Evolutionary conservation across 1,284 basidiomycete genomes (phyloP).

Genomic region (Sanghuangporus baumii): DNA sequence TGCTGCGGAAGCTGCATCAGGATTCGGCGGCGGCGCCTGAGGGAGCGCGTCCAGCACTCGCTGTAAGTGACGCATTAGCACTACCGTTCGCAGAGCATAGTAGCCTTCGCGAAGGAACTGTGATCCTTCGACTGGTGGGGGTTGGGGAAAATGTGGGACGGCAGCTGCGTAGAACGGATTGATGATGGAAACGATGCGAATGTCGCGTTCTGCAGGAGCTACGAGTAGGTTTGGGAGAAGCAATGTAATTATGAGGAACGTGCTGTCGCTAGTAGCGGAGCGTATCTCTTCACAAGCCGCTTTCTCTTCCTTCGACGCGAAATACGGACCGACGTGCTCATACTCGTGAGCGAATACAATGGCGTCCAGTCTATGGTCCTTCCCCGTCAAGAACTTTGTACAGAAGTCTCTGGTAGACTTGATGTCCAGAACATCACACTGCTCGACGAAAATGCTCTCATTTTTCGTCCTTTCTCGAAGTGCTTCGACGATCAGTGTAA

Average conservation of each 20-base stretch:
- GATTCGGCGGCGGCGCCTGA: slow-evolving; percentile 47
- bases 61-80: slow-evolving; percentile 69
- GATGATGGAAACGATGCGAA: slow-evolving; percentile 74
- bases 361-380: slow-evolving; percentile 64
- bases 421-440: slow-evolving; percentile 62
- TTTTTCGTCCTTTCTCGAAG: slow-evolving; percentile 65
- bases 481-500: slow-evolving; percentile 55
- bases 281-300: slow-evolving; percentile 23
- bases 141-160: slow-evolving; percentile 38
- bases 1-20: slow-evolving; percentile 30
- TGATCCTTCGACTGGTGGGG: slow-evolving; percentile 26
- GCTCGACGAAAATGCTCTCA: slow-evolving; percentile 67
- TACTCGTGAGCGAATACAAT: slow-evolving; percentile 73
- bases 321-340: slow-evolving; percentile 48
- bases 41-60: slow-evolving; percentile 74
- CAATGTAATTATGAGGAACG: slow-evolving; percentile 73
- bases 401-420: slow-evolving; percentile 62
- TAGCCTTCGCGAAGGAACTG: slow-evolving; percentile 56
- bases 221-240: slow-evolving; percentile 74
- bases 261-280: slow-evolving; percentile 40
- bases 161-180: slow-evolving; percentile 83
- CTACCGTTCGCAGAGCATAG: slow-evolving; percentile 55
- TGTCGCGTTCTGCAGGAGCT: slow-evolving; percentile 77
- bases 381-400: slow-evolving; percentile 53
- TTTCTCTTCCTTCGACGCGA: slow-evolving; percentile 25